A percentile compares a stretch with the other conserved stretches of the same genome.
Evolutionary conservation across 2,329 filamentous ascomycete genomes (phyloP).

Genomic region (Westerdykella sp.): DNA sequence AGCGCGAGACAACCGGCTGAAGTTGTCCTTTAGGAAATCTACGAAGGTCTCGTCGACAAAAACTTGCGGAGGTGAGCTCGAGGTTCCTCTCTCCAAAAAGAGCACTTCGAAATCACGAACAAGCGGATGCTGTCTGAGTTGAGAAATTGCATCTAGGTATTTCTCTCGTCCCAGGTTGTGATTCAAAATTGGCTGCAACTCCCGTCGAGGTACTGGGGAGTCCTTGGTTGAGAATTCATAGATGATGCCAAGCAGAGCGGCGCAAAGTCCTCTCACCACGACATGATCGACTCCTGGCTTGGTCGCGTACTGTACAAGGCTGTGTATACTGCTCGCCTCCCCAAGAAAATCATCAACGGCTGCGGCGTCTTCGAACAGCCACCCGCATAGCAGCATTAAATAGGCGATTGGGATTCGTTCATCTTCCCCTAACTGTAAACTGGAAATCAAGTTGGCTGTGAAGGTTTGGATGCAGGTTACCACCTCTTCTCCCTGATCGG

Average conservation of each 20-base stretch:
- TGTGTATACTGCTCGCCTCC: constrained; percentile 89
- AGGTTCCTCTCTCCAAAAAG: neutral
- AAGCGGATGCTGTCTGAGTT: constrained; percentile 68
- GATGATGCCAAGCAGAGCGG: constrained; percentile 75
- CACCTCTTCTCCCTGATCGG: constrained; percentile 84
- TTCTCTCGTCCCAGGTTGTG: constrained; percentile 76
- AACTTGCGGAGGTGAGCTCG: constrained; percentile 60
- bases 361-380: constrained; percentile 87
- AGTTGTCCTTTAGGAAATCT: constrained; percentile 94
- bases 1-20: constrained; percentile 72
- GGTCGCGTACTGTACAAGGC: constrained; percentile 66
- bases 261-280: constrained; percentile 74
- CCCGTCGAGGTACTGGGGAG: constrained; percentile 77
- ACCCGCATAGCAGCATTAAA: constrained; percentile 79
- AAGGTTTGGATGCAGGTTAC: constrained; percentile 89
- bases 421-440: constrained; percentile 69
- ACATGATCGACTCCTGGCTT: constrained; percentile 50
- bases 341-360: constrained; percentile 88
- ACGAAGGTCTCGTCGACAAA: constrained; percentile 83
- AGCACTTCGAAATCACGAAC: constrained; percentile 87
- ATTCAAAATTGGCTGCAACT: constrained; percentile 70
- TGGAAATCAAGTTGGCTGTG: constrained; percentile 75
- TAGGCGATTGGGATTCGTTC: constrained; percentile 76
- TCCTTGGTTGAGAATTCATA: constrained; percentile 99
- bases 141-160: constrained; percentile 75